Conservation (phyloP, 768 basidiomycete species). For the Tephrocybe sp. region DNA sequence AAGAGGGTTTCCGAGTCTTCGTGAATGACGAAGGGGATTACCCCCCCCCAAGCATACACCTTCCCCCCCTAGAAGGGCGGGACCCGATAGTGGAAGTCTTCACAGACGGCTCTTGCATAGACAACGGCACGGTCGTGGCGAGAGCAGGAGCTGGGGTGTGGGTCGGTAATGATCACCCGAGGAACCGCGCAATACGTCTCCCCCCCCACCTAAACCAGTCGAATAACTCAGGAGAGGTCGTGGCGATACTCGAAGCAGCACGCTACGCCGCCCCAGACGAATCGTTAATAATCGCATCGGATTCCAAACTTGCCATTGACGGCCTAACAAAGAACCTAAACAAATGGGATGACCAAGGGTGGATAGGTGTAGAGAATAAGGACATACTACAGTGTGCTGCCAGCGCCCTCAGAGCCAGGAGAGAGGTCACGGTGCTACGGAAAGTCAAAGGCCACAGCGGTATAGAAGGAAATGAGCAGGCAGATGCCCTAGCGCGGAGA, state of each 20-base stretch:
- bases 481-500: conserved; percentile 18
- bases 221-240: conserved; percentile 21
- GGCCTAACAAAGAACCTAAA: conserved; percentile 17
- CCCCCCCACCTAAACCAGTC: conserved; percentile 15
- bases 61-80: too few relatives aligned
- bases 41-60: too few relatives aligned
- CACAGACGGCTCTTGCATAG: conserved; percentile 25
- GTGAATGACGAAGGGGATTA: background rate
- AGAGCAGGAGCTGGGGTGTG: conserved; percentile 19
- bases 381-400: conserved; percentile 7
- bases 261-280: conserved; percentile 2
- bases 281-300: conserved; percentile 15
- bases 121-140: conserved; percentile 18
- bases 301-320: conserved; percentile 23
- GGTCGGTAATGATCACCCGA: conserved; percentile 11
- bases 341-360: conserved; percentile 26
- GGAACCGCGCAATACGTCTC: conserved; percentile 15
- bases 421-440: conserved; percentile 14
- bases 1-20: too few relatives aligned
- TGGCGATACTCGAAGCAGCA: conserved; percentile 12
- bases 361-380: conserved; percentile 16
- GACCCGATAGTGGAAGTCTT: conserved; percentile 10
- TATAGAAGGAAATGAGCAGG: conserved; percentile 18
- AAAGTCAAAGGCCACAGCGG: conserved; percentile 27
- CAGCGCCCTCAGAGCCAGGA: conserved; percentile 9